Evolutionary conservation across 257 asterid species (phyloP).

Genomic region (Jacaranda copaia): DNA sequence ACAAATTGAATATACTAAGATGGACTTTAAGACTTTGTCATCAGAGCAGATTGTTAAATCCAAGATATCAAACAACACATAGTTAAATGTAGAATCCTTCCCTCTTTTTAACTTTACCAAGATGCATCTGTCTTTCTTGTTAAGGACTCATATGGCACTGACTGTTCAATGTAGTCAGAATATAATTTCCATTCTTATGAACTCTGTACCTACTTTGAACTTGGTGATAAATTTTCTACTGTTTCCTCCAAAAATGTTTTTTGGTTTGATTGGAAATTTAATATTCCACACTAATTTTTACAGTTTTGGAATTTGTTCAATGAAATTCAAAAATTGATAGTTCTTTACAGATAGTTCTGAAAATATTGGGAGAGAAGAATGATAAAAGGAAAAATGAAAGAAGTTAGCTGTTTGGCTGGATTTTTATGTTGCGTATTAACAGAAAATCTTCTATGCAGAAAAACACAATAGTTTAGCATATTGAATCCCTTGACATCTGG

Average conservation of each 20-base stretch:
- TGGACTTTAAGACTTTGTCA: no score
- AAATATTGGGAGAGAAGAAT: not conserved
- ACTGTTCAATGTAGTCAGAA: not conserved
- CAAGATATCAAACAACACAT: no score
- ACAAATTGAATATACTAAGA: no score
- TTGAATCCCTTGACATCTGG: no score
- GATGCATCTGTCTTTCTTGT: not conserved
- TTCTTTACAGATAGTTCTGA: not conserved
- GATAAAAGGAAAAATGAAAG: not conserved
- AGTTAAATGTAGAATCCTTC: no score
- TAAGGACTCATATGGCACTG: not conserved
- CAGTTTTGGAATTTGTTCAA: not conserved
- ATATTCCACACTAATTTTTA: not conserved
- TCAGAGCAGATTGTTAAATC: no score
- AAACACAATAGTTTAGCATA: not conserved
- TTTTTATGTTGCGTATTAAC: constrained; percentile 14
- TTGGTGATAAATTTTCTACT: not conserved
- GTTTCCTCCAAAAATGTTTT: not conserved
- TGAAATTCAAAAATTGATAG: not conserved
- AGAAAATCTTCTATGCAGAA: constrained; percentile 26
- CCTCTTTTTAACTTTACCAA: no score
- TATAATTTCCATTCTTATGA: not conserved
- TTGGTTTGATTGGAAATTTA: not conserved
- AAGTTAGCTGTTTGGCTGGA: not conserved
- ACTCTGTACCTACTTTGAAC: not conserved